Base-by-base conservation (phyloP, 495 filamentous ascomycete genomes). In the Talaromyces thailandensis region DNA sequence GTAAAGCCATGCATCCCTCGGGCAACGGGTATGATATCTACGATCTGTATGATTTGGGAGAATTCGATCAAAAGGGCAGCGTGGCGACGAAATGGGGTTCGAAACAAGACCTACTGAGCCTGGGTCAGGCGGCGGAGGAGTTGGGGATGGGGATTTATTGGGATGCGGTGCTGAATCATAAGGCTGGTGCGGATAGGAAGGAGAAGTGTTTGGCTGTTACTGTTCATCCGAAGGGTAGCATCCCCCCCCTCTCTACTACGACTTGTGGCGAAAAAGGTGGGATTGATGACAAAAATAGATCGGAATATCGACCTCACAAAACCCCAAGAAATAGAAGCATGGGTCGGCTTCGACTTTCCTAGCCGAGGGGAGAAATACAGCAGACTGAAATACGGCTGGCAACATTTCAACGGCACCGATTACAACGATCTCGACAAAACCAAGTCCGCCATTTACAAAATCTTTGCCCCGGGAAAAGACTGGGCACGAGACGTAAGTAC, bases 21-120 rank as follows among this genome's bases (percentile, higher is more conserved):
- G 84, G 85, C 11, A 89, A 88, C 66, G 88, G 88, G n/a, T 91
- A 90, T 68, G 88, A 91, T 69, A 81, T 88, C 66, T 91, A 91
- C 62, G 87, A 91, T 66, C 71, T 92, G 4, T 92, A 88, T 65
- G 88, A 92, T 60, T 71, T 91, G 24, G 88, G 88, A 35, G 88
- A 92, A 66, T 92, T 90, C 65, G 81, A 91, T 65, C 88, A 90
- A 65, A 90, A 90, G 65, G 85, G 85, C 40, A 68, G 73, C 1
- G 69, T 76, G 11, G 73, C 75, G n/a, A 90, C 87, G 18, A 89
- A 90, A 74, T 92, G 86, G 86, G 88, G 88, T n/a, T 79, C 75
- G 21, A 87, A 83, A 62, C 78, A 81, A 23, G 85, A 90, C 43
- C 71, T 92, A 21, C 63, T 84, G n/a, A 69, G 74, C 7, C 68